Evolutionary conservation across 371 early-diverging fungal species (phyloP).

Genomic region (Syncephalastrum contaminatum): DNA sequence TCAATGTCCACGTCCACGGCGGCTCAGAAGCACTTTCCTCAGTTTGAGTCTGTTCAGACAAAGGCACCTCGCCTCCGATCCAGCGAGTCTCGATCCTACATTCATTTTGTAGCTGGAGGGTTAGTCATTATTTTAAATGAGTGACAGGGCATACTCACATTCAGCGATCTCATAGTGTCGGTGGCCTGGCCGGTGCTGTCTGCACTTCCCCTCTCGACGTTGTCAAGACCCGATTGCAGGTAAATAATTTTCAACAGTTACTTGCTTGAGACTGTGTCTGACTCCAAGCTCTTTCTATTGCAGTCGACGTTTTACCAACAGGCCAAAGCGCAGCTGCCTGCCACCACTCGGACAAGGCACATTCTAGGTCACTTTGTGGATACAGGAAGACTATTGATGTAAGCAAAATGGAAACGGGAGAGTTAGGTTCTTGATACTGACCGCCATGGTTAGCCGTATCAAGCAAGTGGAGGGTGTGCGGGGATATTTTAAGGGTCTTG

Average conservation of each 20-base stretch:
- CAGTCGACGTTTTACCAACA: slow-evolving; percentile 38
- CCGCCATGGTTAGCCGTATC: slow-evolving; percentile 49
- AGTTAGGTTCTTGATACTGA: slow-evolving; percentile 2
- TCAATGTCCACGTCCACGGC: not conserved
- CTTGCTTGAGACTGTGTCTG: not conserved
- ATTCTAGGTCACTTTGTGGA: slow-evolving; percentile 51
- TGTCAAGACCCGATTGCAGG: slow-evolving; percentile 87
- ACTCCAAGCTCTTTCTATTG: not conserved
- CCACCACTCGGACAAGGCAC: slow-evolving; percentile 15
- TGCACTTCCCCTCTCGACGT: slow-evolving; percentile 90
- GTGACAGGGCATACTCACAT: not conserved
- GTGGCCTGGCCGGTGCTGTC: slow-evolving; percentile 77
- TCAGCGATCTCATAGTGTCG: slow-evolving; percentile 37
- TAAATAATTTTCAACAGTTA: slow-evolving; percentile 17
- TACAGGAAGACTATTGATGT: slow-evolving; percentile 53
- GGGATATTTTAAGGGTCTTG: slow-evolving; percentile 91
- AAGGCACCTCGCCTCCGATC: not conserved
- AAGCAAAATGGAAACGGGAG: slow-evolving; percentile 8
- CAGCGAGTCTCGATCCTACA: slow-evolving; percentile 39
- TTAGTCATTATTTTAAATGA: slow-evolving; percentile 15
- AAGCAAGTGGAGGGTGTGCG: slow-evolving; percentile 79
- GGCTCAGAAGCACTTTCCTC: slow-evolving; percentile 3
- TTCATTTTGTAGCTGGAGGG: slow-evolving; percentile 86
- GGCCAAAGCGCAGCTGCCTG: slow-evolving; percentile 10
- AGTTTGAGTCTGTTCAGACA: not conserved